Base-by-base conservation (phyloP, 352 stramenopile genomes). In the Pythium insidiosum region DNA sequence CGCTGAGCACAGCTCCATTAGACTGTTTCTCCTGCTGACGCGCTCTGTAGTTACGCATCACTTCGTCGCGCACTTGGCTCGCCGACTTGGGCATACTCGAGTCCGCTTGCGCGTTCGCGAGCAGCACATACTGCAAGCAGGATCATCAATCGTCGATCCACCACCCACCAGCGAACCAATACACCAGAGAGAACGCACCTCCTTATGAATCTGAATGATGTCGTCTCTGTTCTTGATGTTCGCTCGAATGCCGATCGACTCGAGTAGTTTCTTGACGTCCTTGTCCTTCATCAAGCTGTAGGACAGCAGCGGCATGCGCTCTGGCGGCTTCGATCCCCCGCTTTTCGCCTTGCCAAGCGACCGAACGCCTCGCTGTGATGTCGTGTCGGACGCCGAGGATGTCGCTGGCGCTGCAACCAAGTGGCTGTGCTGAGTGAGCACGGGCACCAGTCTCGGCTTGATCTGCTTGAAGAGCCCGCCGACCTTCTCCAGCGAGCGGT, bases 281-380 rank as follows among this genome's bases (percentile, higher is more conserved):
- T 88, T 90, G 47, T 93, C 80, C 28, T 84, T 75, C 80, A 93
- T 90, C 47, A 90, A 63, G 48, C 58, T 89, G 62, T 93, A 93
- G 7, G 75, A 89, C 38, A 90, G 39, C n/a, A 88, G 60, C 21
- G 77, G 70, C 61, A 93, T 58, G 5, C 73, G 71, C 40, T 86
- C 70, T 12, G 62, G 58, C 7, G 63, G 70, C 28, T 73, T 61
- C 3, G 31, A n/a, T 31, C 55, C 52, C 19, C 23, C 33, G n/a
- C 41, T 11, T 21, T 63, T 3, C 16, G 24, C 44, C 21, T 45
- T 15, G 53, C 58, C 13, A 4, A 24, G 4, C 24, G 22, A 62
- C 51, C 23, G 43, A n/a, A n/a, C 48, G 15, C 46, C 59, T 16
- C 39, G 59, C 10, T 53, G 67, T 20, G 55, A 61, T 20, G 45